Evolutionary conservation across 164 flowering plant species (phyloP).

Genomic region (Vitis labrusca): DNA sequence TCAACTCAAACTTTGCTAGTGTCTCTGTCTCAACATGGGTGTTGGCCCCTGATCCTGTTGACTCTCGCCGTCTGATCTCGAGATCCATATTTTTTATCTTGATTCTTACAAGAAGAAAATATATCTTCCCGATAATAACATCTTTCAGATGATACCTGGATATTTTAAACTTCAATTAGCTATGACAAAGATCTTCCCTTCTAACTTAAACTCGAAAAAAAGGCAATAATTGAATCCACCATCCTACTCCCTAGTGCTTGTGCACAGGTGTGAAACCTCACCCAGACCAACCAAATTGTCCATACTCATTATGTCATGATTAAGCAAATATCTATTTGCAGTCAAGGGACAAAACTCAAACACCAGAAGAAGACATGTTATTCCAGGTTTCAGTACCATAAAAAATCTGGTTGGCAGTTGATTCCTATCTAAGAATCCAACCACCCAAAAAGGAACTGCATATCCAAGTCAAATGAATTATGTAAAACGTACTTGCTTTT

Average conservation of each 20-base stretch:
- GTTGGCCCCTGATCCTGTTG: conserved; percentile 92
- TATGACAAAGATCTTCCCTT: background rate
- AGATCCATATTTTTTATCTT: conserved; percentile 96
- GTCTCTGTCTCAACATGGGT: conserved; percentile 97
- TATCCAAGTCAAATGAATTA: background rate
- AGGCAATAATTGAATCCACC: no score
- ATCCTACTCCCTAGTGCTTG: no score
- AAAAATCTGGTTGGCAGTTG: background rate
- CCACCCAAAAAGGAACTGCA: background rate
- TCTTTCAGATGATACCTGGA: conserved; percentile 96
- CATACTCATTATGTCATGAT: no score
- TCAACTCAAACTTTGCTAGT: conserved; percentile 88
- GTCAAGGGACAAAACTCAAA: no score
- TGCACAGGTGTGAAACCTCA: no score
- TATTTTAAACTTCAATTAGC: conserved; percentile 14
- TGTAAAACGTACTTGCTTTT: conserved; percentile 84
- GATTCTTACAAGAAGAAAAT: conserved; percentile 92
- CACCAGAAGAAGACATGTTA: no score
- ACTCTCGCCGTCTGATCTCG: conserved; percentile 93
- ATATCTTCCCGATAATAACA: conserved; percentile 89
- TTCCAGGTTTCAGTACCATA: background rate
- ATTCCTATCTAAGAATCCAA: background rate
- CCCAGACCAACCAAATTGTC: no score
- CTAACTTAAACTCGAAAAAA: background rate
- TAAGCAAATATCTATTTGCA: no score